phyloP scores from a whole-genome alignment of 352 stramenopile genomes.

The Phytopythium chamaehyphon region DNA sequence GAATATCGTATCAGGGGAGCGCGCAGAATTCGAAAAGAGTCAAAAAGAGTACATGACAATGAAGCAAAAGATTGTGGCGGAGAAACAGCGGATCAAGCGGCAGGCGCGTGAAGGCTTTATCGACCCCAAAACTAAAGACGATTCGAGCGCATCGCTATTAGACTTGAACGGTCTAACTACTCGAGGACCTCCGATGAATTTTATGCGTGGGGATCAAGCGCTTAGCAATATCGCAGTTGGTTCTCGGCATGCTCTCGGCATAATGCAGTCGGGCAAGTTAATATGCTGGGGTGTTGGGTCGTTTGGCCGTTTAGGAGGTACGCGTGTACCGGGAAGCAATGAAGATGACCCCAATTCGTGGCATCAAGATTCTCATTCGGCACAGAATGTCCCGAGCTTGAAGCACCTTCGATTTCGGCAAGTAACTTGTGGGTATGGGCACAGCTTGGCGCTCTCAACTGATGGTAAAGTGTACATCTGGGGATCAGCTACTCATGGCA shows the following conservation, averaged over 20 bases:
- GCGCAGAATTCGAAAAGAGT: slow-evolving; percentile 27
- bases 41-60: slow-evolving; percentile 55
- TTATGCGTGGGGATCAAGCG: slow-evolving; percentile 51
- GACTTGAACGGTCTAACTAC: slow-evolving; percentile 54
- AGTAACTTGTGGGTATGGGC: slow-evolving; percentile 60
- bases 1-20: slow-evolving; percentile 34
- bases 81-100: slow-evolving; percentile 56
- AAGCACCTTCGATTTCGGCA: slow-evolving; percentile 42
- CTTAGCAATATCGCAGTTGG: slow-evolving; percentile 55
- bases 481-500: slow-evolving; percentile 68
- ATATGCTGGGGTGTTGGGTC: slow-evolving; percentile 70
- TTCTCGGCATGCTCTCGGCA: slow-evolving; percentile 59
- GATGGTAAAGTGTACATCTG: slow-evolving; percentile 69
- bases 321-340: slow-evolving; percentile 3
- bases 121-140: slow-evolving; percentile 2
- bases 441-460: slow-evolving; percentile 61
- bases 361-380: slow-evolving; percentile 48
- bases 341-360: slow-evolving; percentile 35
- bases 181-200: slow-evolving; percentile 30
- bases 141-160: slow-evolving; percentile 9
- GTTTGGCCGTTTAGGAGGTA: slow-evolving; percentile 55
- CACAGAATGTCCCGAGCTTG: slow-evolving; percentile 40
- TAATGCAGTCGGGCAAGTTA: slow-evolving; percentile 62
- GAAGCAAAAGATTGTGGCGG: slow-evolving; percentile 43
- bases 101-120: slow-evolving; percentile 44